Evolutionary conservation across 108 stramenopile genomes (phyloP).

Genomic region (Epithemia pelagica): DNA sequence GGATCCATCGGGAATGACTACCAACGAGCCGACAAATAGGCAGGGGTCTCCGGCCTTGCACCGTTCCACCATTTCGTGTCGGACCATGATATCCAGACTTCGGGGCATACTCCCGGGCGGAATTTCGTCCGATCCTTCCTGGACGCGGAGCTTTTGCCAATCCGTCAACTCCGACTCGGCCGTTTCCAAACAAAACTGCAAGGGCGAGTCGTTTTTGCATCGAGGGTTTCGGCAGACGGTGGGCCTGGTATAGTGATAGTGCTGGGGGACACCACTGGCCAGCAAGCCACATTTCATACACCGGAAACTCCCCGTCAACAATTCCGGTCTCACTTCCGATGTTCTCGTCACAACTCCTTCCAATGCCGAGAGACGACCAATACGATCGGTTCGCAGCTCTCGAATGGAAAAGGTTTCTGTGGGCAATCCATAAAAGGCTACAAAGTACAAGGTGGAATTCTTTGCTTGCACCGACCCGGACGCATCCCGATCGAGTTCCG

Average conservation of each 20-base stretch:
- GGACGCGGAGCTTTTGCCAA: constrained; percentile 97
- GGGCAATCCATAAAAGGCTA: constrained; percentile 76
- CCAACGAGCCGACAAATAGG: constrained; percentile 84
- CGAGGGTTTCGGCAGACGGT: constrained; percentile 90
- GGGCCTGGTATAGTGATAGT: constrained; percentile 96
- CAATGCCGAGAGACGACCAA: constrained; percentile 70
- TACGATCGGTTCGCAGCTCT: constrained; percentile 59
- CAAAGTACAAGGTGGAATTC: constrained; percentile 47
- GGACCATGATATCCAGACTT: constrained; percentile 86
- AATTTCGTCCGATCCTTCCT: constrained; percentile 96
- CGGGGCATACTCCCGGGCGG: constrained; percentile 98
- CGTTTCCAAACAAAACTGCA: constrained; percentile 73
- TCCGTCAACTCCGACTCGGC: constrained; percentile 82
- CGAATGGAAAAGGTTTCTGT: constrained; percentile 49
- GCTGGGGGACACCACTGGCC: constrained; percentile 77
- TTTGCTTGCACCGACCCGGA: background rate
- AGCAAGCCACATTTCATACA: constrained; percentile 89
- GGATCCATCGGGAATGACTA: constrained; percentile 91
- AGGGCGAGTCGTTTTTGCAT: constrained; percentile 62
- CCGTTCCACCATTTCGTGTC: constrained; percentile 95
- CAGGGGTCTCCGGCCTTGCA: constrained; percentile 96
- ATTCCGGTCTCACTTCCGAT: constrained; percentile 97
- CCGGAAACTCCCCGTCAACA: constrained; percentile 87
- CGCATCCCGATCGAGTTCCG: constrained; percentile 35
- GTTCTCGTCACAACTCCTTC: constrained; percentile 94